Base-by-base conservation (phyloP, 306 rosid species). In the Fagus sylvatica region DNA sequence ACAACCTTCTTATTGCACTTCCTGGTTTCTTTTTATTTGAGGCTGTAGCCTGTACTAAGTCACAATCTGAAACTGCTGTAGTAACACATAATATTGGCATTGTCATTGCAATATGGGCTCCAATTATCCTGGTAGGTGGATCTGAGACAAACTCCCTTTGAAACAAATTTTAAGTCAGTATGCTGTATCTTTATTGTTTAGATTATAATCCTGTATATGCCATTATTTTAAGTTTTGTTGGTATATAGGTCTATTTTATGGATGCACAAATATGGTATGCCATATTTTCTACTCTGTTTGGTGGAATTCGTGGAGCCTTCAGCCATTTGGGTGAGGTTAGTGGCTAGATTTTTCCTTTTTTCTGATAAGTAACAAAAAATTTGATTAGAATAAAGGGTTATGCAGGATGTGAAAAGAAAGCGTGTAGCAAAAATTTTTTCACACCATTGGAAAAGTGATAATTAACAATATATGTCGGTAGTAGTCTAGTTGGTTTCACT, bases 261-360 rank as follows among this genome's bases (percentile, higher is more conserved):
- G 98, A 95, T 85, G 84, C 97, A 61, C 98, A 95, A 91, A 92
- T 95, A 84, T 95, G 98, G 98, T 95, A 95, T 88, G 92, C 97
- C 81, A 95, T 95, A 85, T 95, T 83, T 86, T 91, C 98, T 66
- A 91, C 98, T 70, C 59, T 95, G 73, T 89, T 91, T 77, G 98
- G 98, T 72, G 98, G 98, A 59, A 95, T 95, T 85, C 71, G 80
- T 69, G 98, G 98, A 76, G 98, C 98, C 74, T 95, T 92, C 91
- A 93, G 93, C 88, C 98, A 95, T 87, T 87, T 95, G 93, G 98
- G 98, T 53, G 98, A 95, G 98, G 98, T 95, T 57, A 84, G 98
- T 87, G 37, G 71, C 71, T 49, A 82, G n/a, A 61, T 59, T 66
- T 53, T 64, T 53, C 16, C 40, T 37, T 62, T 62, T 46, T 13